phyloP scores from a whole-genome alignment of 78 protist species.

The Dictyostelium firmibasis region DNA sequence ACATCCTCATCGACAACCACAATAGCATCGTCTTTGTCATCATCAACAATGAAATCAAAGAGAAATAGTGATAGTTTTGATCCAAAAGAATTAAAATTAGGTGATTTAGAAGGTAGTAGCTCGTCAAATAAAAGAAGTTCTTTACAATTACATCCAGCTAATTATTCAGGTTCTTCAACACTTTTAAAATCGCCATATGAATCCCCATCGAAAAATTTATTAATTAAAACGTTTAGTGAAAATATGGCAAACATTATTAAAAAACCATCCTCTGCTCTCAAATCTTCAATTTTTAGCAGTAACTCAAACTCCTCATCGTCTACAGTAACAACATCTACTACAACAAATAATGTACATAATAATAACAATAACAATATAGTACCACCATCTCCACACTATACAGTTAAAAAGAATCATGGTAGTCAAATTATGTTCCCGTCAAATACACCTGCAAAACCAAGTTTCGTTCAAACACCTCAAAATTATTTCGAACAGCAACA shows the following conservation, averaged over 20 bases:
- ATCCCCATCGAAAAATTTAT: not conserved
- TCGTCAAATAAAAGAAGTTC: not conserved
- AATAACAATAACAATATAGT: not conserved
- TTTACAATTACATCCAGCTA: not conserved
- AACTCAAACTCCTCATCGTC: not conserved
- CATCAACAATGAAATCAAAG: not conserved
- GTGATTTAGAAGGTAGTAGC: not conserved
- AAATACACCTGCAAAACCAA: not conserved
- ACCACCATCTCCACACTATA: slow-evolving; percentile 29
- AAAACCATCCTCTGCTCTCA: not conserved
- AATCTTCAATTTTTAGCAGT: not conserved
- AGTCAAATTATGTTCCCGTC: slow-evolving; percentile 13
- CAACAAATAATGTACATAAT: too few species aligned
- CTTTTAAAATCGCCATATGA: not conserved
- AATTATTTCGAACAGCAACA: not conserved
- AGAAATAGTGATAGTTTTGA: slow-evolving; percentile 23
- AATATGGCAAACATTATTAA: not conserved
- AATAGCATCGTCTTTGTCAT: not conserved
- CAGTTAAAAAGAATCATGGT: not conserved
- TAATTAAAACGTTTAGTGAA: not conserved
- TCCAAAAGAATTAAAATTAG: not conserved
- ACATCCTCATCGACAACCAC: not conserved
- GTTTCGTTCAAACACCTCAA: not conserved
- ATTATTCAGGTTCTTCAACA: not conserved
- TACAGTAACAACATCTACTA: not conserved